phyloP scores from a whole-genome alignment of 2,329 filamentous ascomycete genomes.

The Periconia macrospinosa region DNA sequence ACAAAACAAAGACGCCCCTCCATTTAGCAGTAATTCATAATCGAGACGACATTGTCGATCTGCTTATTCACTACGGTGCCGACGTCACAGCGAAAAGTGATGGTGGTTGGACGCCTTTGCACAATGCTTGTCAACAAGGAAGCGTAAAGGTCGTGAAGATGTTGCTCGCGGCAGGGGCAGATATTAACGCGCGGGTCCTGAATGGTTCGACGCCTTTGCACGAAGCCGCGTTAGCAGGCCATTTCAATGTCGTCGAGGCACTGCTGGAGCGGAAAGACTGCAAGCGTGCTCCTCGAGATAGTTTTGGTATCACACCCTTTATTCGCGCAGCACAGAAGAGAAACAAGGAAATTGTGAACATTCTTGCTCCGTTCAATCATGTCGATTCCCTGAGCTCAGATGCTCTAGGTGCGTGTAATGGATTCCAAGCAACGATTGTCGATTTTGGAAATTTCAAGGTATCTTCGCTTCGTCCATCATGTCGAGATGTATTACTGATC shows the following conservation, averaged over 20 bases:
- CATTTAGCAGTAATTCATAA: slow-evolving; percentile 39
- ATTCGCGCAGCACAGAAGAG: slow-evolving; percentile 46
- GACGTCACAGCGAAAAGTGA: slow-evolving; percentile 38
- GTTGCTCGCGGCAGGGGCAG: slow-evolving; percentile 34
- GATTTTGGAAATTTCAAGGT: slow-evolving; percentile 44
- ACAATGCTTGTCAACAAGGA: slow-evolving; percentile 39
- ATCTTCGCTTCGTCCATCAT: no score
- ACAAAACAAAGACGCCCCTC: slow-evolving; percentile 40
- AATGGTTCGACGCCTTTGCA: slow-evolving; percentile 43
- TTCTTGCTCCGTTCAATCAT: slow-evolving; percentile 46
- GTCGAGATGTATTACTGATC: no score
- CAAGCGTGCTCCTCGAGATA: slow-evolving; percentile 44
- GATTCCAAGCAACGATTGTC: slow-evolving; percentile 44
- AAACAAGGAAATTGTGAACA: slow-evolving; percentile 45
- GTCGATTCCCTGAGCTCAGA: slow-evolving; percentile 40
- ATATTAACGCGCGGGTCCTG: slow-evolving; percentile 35
- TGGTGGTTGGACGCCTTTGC: slow-evolving; percentile 37
- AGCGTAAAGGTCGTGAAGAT: slow-evolving; percentile 33
- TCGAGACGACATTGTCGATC: slow-evolving; percentile 39
- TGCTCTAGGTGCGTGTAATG: slow-evolving; percentile 38
- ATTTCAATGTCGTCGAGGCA: slow-evolving; percentile 40
- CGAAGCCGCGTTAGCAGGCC: slow-evolving; percentile 39
- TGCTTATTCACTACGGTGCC: slow-evolving; percentile 33
- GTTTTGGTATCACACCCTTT: slow-evolving; percentile 49
- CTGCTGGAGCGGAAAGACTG: slow-evolving; percentile 40